phyloP scores from a whole-genome alignment of 805 yeast species.

The Metschnikowia picachoensis region DNA sequence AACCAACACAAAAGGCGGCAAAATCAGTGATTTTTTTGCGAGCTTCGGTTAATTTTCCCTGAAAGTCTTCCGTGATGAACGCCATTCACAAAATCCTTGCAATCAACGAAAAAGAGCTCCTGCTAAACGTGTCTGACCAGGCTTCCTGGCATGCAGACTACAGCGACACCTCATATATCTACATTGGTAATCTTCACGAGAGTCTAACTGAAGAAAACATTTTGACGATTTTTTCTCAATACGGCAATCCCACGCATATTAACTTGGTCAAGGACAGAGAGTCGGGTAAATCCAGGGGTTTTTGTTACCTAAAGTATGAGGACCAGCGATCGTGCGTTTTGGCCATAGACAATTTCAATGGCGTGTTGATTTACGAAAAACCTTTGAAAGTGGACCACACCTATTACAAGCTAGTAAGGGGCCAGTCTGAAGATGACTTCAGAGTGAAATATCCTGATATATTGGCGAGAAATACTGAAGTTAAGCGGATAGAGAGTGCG shows the following conservation, averaged over 20 bases:
- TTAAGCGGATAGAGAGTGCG: constrained; percentile 4
- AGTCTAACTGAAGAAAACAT: constrained; percentile 73
- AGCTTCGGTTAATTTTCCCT: too few relatives aligned
- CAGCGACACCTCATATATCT: constrained; percentile 69
- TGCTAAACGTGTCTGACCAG: constrained; percentile 48
- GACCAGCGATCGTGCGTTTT: constrained; percentile 75
- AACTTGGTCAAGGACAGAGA: constrained; percentile 62
- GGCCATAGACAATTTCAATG: constrained; percentile 88
- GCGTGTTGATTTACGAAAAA: constrained; percentile 51
- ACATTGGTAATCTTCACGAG: constrained; percentile 66
- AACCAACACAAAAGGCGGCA: too few relatives aligned
- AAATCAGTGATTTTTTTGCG: too few relatives aligned
- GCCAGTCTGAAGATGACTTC: constrained; percentile 46
- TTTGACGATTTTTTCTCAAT: constrained; percentile 78
- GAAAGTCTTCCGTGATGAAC: constrained; percentile 24
- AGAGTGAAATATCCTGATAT: constrained; percentile 24
- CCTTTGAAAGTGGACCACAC: constrained; percentile 66
- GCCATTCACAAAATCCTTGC: constrained; percentile 44
- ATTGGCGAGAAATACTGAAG: constrained; percentile 1
- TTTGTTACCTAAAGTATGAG: constrained; percentile 79
- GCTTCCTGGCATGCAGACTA: constrained; percentile 93
- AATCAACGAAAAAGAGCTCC: constrained; percentile 65
- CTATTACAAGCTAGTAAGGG: constrained; percentile 51
- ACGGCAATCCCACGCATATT: constrained; percentile 78
- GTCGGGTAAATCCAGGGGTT: constrained; percentile 67